Evolutionary conservation across 169 alveolate genomes (phyloP).

Genomic region (Plasmodium gonderi): DNA sequence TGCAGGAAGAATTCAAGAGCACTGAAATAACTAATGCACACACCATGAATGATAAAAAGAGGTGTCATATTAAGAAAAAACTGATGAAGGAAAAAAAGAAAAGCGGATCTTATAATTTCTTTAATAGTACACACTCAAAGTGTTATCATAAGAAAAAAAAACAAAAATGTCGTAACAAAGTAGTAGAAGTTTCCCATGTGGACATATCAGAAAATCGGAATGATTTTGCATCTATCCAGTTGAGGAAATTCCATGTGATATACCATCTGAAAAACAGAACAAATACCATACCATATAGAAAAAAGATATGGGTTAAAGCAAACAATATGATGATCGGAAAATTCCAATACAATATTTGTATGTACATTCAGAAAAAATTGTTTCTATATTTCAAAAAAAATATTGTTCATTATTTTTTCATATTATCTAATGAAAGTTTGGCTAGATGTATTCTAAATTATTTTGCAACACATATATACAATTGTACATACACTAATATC

Average conservation of each 20-base stretch:
- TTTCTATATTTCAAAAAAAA: conserved; percentile 61
- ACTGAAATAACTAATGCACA: not conserved
- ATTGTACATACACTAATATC: conserved; percentile 54
- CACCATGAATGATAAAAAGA: not conserved
- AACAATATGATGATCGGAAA: conserved; percentile 42
- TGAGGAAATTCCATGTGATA: conserved; percentile 38
- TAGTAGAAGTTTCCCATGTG: not conserved
- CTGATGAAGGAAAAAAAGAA: not conserved
- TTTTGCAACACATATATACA: conserved; percentile 54
- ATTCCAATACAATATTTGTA: conserved; percentile 19
- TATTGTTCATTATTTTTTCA: conserved; percentile 45
- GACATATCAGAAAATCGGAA: not conserved
- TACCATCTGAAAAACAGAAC: conserved; percentile 52
- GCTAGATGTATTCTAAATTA: conserved; percentile 54
- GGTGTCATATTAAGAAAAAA: not conserved
- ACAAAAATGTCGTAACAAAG: not conserved
- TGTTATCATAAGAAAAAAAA: not conserved
- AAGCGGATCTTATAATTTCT: not conserved
- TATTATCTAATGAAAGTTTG: conserved; percentile 56
- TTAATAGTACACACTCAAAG: not conserved
- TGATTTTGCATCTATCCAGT: conserved; percentile 18
- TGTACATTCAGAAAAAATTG: conserved; percentile 45
- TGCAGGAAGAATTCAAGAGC: not conserved
- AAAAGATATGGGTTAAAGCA: conserved; percentile 31
- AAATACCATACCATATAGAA: conserved; percentile 36